A percentile compares a stretch with the other conserved stretches of the same genome.
Evolutionary conservation across 768 basidiomycete genomes (phyloP).

Genomic region (Leucocoprinus birnbaumii): DNA sequence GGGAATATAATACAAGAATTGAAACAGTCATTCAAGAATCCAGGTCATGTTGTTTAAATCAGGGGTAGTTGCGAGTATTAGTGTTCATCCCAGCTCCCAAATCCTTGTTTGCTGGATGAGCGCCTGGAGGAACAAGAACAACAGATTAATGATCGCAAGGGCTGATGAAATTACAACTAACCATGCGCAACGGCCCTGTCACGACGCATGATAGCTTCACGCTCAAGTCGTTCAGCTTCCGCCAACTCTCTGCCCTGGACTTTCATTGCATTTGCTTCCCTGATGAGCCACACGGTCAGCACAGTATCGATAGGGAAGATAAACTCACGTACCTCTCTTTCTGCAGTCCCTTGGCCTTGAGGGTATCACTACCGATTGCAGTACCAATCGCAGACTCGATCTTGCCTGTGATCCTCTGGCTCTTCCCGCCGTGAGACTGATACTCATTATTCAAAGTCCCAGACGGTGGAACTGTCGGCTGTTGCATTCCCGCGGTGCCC

Average conservation of each 20-base stretch:
- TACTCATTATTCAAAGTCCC: constrained; percentile 17
- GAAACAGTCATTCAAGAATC: no score
- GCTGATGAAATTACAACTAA: constrained; percentile 14
- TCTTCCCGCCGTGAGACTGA: constrained; percentile 23
- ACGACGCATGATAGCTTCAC: constrained; percentile 43
- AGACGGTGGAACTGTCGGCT: constrained; percentile 17
- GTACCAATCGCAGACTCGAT: constrained; percentile 44
- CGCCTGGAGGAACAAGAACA: constrained; percentile 17
- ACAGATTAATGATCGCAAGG: neutral
- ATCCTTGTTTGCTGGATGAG: constrained; percentile 25
- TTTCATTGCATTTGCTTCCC: constrained; percentile 44
- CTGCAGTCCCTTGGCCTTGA: constrained; percentile 47
- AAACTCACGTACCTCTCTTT: constrained; percentile 39
- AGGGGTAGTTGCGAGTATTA: no score
- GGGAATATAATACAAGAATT: no score
- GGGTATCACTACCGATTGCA: constrained; percentile 40
- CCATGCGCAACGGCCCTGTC: constrained; percentile 54
- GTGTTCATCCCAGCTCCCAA: constrained; percentile 20
- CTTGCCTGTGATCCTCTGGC: constrained; percentile 39
- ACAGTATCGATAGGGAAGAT: no score
- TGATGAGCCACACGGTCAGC: constrained; percentile 13
- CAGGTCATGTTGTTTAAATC: no score
- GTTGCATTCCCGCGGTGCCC: neutral
- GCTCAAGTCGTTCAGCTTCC: constrained; percentile 53
- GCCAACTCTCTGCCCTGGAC: constrained; percentile 45